phyloP scores from a whole-genome alignment of 805 yeast species.

The Metschnikowia chrysomelidarum region DNA sequence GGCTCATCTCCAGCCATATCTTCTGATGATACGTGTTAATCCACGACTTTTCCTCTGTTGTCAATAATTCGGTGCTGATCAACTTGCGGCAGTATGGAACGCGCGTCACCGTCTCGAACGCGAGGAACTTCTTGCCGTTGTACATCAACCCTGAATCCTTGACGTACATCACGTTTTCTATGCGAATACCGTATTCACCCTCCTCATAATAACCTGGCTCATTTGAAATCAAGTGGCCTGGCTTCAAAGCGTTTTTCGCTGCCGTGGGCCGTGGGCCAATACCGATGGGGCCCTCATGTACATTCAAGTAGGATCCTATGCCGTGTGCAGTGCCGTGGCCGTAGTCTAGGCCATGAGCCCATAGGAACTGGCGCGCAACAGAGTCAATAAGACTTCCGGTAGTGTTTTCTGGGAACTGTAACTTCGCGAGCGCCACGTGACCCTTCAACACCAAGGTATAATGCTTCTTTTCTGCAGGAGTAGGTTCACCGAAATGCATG shows the following conservation, averaged over 20 bases:
- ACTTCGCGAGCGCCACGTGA: slow-evolving; percentile 46
- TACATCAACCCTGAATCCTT: slow-evolving; percentile 40
- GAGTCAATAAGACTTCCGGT: slow-evolving; percentile 55
- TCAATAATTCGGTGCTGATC: slow-evolving; percentile 59
- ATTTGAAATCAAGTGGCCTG: slow-evolving; percentile 56
- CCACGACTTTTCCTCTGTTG: slow-evolving; percentile 61
- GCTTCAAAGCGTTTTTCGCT: slow-evolving; percentile 41
- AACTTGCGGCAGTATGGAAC: slow-evolving; percentile 81
- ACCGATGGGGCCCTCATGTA: slow-evolving; percentile 65
- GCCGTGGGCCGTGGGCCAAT: slow-evolving; percentile 55
- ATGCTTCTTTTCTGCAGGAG: slow-evolving; percentile 43
- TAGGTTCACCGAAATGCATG: slow-evolving; percentile 50
- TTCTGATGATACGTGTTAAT: slow-evolving; percentile 63
- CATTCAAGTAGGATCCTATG: slow-evolving; percentile 57
- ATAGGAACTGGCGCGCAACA: slow-evolving; percentile 56
- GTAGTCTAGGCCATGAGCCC: slow-evolving; percentile 58
- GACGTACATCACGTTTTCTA: slow-evolving; percentile 49
- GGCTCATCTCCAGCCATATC: slow-evolving; percentile 51
- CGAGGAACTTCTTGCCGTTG: slow-evolving; percentile 57
- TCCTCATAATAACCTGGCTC: slow-evolving; percentile 65
- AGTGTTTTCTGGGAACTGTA: slow-evolving; percentile 54
- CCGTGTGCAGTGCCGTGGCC: slow-evolving; percentile 69
- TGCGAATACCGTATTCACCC: slow-evolving; percentile 58
- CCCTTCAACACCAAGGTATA: slow-evolving; percentile 62
- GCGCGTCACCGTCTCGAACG: slow-evolving; percentile 80